Evolutionary conservation across 768 basidiomycete genomes (phyloP), one percentile per base, ranked within the genome.

Genomic region (Mrakia hoshinonis): DNA sequence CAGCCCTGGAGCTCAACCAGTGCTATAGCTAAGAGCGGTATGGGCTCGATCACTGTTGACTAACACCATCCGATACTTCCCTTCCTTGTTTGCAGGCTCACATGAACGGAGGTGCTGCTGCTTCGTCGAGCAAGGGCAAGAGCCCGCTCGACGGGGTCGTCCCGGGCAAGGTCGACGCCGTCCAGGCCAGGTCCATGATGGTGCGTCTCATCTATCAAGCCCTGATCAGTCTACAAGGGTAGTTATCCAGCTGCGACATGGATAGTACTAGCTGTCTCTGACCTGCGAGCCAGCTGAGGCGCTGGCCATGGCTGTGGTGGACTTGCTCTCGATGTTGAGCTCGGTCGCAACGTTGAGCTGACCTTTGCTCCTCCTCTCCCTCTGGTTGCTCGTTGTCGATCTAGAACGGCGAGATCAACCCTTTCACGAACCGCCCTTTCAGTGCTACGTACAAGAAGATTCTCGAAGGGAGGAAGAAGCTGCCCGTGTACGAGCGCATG

Each of bases 401-500:
- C n/a, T 61, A 93, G 92, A 86, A 89, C 76, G 84, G 88, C 73
- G 85, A 89, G 49, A 73, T 88, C 49, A 97, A 98, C 76, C 89
- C 95, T 0, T 98, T 97, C 82, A 96, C 90, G 5, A 88, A 88
- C 39, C 80, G 78, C 72, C 89, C 91, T 0, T 88, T 88, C 78
- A 85, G 91, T 0, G 77, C 85, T 3, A 85, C 88, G 74, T 98
- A 96, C 82, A 86, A 82, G 80, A 92, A 90, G 81, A 94, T 98
- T 70, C 79, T 98, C 29, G 87, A 88, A 76, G 80, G 83, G 13
- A 86, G 96, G 70, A 92, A 88, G 82, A 90, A 90, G 77, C 83
- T 99, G 26, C 95, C 96, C 0, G 94, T 99, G 0, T 96, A 84
- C 75, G 81, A 87, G 2, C 91, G 95, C 80, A 95, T 97, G 93